Conservation (phyloP, 192 early-diverging fungal species). For the Phycomyces blakesleeanus region DNA sequence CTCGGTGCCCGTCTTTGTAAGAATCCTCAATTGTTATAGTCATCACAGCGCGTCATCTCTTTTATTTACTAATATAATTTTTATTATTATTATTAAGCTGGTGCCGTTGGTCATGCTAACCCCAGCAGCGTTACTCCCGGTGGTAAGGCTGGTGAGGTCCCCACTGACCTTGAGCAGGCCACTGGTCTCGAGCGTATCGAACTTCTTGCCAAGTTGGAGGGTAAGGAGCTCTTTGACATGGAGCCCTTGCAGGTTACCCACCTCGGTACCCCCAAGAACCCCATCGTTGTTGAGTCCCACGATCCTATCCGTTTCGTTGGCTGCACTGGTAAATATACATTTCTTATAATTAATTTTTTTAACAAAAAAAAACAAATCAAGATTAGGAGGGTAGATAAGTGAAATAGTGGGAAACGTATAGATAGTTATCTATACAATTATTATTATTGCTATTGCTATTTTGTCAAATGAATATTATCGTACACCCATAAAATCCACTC, state of each 20-base stretch:
- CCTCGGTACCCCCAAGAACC: slow-evolving; percentile 78
- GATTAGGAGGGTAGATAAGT: too few relatives aligned
- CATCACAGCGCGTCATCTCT: neutral
- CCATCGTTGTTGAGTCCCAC: slow-evolving; percentile 79
- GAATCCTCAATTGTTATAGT: neutral
- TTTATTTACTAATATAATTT: neutral
- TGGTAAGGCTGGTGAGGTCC: slow-evolving; percentile 63
- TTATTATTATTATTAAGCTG: slow-evolving; percentile 16
- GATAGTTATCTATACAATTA: too few relatives aligned
- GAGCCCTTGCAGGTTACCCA: slow-evolving; percentile 69
- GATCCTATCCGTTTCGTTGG: slow-evolving; percentile 84
- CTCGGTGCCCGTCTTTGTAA: slow-evolving; percentile 50
- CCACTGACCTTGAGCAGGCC: slow-evolving; percentile 84
- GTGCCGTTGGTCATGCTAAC: slow-evolving; percentile 14
- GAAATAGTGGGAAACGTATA: too few relatives aligned
- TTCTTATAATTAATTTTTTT: too few relatives aligned
- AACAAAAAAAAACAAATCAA: too few relatives aligned
- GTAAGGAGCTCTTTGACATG: slow-evolving; percentile 88
- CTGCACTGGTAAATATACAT: slow-evolving; percentile 79
- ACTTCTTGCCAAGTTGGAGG: slow-evolving; percentile 77
- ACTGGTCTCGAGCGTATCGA: slow-evolving; percentile 91
- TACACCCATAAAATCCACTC: neutral
- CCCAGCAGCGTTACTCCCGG: slow-evolving; percentile 52
- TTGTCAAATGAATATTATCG: too few relatives aligned
- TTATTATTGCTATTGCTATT: too few relatives aligned